Base-by-base conservation (phyloP, 1,139 yeast genomes). In the Lodderomyces beijingensis region DNA sequence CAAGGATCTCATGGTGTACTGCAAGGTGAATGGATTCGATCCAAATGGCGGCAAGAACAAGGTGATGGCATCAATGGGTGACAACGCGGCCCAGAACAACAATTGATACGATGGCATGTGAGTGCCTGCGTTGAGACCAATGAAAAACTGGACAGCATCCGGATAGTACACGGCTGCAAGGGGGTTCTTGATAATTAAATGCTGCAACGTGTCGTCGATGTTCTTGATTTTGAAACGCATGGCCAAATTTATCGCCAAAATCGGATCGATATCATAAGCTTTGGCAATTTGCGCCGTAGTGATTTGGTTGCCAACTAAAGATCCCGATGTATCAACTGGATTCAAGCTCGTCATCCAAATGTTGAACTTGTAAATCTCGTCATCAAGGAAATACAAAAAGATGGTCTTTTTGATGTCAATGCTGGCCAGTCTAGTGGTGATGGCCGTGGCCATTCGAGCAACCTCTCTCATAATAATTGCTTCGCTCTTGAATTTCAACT, bases 1-100 rank as follows among this genome's bases (percentile, higher is more conserved):
- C 43, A 93, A 65, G 0, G 97, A 84, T 45, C 95, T 72, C 83
- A 91, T 84, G 19, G 95, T 82, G 51, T 80, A 91, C 55, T 93
- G 99, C 39, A 87, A 62, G 20, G 86, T 64, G 45, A 67, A 72
- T 0, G 94, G 78, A 47, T 85, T 77, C 24, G 66, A 64, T 17
- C 82, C 79, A 55, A 74, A 79, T 17, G 81, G 79, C 3, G 95
- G 95, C 46, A 84, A 65, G 53, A 93, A 88, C 46, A 87, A 67
- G 37, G 85, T 85, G 46, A 91, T 87, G 2, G 95, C 77, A 49
- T 86, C 91, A 35, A 91, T 71, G 6, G 98, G 97, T 10, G 87
- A 69, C 23, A 83, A 75, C 1, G 89, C 78, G 21, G 71, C 68
- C 91, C 95, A 87, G 51, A 79, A 80, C 5, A 83, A 63, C 34